Evolutionary conservation across 371 early-diverging fungal genomes (phyloP).

Genomic region (Nematocida major): DNA sequence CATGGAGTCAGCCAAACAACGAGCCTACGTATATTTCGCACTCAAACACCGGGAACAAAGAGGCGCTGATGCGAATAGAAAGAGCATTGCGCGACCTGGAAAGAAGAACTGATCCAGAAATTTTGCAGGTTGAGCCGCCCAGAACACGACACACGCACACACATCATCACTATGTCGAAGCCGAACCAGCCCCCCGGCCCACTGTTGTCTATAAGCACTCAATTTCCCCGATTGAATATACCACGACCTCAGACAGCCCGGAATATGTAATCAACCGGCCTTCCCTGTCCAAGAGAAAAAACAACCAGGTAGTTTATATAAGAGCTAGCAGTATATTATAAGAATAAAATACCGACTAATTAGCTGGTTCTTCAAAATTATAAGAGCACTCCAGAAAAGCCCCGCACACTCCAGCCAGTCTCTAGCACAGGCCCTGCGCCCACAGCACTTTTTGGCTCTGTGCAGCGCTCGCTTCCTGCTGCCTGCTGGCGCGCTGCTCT

Average conservation of each 20-base stretch:
- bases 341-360: not conserved
- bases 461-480: not conserved
- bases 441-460: not conserved
- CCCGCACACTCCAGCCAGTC: no score
- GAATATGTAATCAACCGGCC: not conserved
- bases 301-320: not conserved
- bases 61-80: not conserved
- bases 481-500: no score
- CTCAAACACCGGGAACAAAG: not conserved
- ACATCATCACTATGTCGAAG: not conserved
- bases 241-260: not conserved
- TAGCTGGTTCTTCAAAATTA: no score
- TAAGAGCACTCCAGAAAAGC: no score
- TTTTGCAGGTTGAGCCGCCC: not conserved
- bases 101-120: not conserved
- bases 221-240: not conserved
- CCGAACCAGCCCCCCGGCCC: not conserved
- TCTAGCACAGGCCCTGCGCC: no score
- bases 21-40: not conserved
- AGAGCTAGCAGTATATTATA: constrained; percentile 5
- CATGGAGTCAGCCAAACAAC: not conserved
- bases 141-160: not conserved
- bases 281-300: not conserved
- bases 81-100: not conserved
- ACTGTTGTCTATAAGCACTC: not conserved